phyloP scores from a whole-genome alignment of 176 grass and related monocot genomes.

The Aegilops longissima region DNA sequence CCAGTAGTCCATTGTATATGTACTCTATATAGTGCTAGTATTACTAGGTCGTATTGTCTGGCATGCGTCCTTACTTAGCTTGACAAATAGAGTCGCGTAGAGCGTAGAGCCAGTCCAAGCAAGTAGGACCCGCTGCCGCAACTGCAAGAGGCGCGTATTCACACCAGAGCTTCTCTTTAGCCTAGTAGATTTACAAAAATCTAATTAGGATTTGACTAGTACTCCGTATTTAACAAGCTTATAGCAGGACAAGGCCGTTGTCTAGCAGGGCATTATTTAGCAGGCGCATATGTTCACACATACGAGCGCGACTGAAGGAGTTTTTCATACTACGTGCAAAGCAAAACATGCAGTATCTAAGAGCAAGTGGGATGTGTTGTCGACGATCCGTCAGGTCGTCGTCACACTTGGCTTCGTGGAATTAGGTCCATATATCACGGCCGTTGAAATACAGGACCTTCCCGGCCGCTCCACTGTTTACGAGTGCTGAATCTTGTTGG shows the following conservation, averaged over 20 bases:
- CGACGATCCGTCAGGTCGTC: constrained; percentile 3
- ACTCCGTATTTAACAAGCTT: not conserved
- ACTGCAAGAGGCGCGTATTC: not conserved
- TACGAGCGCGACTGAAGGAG: not conserved
- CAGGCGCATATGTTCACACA: not conserved
- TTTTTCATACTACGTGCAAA: not conserved
- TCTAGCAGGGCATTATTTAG: not conserved
- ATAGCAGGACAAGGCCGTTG: not conserved
- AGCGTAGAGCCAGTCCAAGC: not conserved
- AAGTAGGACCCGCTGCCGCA: not conserved
- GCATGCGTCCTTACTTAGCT: not conserved
- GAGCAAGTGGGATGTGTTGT: not conserved
- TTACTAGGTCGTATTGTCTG: not conserved
- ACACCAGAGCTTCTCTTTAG: not conserved
- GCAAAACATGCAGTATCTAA: not conserved
- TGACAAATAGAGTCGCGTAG: not conserved
- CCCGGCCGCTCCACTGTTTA: not conserved
- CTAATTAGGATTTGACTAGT: not conserved
- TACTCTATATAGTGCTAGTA: no score
- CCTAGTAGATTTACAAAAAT: not conserved
- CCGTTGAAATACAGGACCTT: not conserved
- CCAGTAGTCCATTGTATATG: no score
- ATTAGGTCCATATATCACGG: not conserved
- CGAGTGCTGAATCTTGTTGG: constrained; percentile 12
- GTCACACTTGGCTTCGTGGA: not conserved